These are phyloP conservation scores for Glebionis coronaria DNA, from an alignment of 129 eudicot species.

Conservation along the genomic window DNA sequence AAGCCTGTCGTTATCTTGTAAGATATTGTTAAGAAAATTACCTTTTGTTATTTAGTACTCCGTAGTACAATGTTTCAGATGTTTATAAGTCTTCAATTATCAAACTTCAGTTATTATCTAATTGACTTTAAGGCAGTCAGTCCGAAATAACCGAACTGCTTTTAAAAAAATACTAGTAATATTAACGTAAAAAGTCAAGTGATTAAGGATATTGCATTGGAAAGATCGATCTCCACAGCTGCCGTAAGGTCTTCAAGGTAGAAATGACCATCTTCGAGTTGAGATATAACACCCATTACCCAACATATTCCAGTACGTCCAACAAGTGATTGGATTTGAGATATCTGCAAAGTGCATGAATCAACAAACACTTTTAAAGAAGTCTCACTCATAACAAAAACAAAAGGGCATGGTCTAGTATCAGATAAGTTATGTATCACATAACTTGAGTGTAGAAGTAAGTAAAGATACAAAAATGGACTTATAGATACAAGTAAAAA, in stretches of 20 bases:
- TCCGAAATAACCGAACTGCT: not conserved
- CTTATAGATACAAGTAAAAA: not conserved
- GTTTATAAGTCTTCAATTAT: conserved; percentile 7
- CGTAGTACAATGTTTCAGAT: not conserved
- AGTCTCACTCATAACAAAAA: conserved; percentile 6
- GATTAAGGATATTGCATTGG: conserved; percentile 90
- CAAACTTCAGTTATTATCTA: conserved; percentile 8
- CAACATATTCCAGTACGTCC: conserved; percentile 81
- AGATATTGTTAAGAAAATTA: conserved; percentile 48
- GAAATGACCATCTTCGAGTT: conserved; percentile 96
- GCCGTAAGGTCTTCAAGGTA: conserved; percentile 92
- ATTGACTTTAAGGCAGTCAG: not conserved
- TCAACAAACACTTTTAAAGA: not conserved
- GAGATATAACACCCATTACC: conserved; percentile 98
- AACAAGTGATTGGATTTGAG: conserved; percentile 81
- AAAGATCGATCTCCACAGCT: conserved; percentile 81
- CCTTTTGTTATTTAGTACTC: not conserved
- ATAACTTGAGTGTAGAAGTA: not conserved
- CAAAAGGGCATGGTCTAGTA: not conserved
- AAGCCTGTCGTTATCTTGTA: conserved; percentile 92
- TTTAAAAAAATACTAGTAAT: not conserved
- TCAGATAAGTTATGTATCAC: conserved; percentile 3
- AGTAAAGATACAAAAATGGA: not conserved
- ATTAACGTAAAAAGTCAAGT: conserved; percentile 1
- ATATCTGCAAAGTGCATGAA: conserved; percentile 48